phyloP scores from a whole-genome alignment of 495 filamentous ascomycete genomes.

The Aspergillus affinis region DNA sequence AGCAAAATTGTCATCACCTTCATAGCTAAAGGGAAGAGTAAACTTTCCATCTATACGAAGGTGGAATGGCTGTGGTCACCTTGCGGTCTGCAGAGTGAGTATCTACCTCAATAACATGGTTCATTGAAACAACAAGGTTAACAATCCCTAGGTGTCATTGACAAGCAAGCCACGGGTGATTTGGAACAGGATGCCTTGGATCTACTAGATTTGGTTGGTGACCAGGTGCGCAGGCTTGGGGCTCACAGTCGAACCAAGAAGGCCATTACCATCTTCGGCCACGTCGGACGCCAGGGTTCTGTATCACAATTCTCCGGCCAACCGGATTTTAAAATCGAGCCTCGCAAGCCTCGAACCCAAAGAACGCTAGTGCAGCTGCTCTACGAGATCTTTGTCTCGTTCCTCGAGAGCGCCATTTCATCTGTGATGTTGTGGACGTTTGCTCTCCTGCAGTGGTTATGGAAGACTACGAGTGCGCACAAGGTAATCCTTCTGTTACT shows the following conservation, averaged over 20 bases:
- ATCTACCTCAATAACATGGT: neutral
- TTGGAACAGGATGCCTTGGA: slow-evolving; percentile 81
- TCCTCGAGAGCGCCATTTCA: slow-evolving; percentile 67
- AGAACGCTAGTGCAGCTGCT: slow-evolving; percentile 68
- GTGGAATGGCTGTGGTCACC: slow-evolving; percentile 79
- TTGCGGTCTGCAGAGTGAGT: slow-evolving; percentile 58
- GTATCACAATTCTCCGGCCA: slow-evolving; percentile 61
- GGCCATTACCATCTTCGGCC: slow-evolving; percentile 86
- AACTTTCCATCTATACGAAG: slow-evolving; percentile 81
- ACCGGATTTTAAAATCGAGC: slow-evolving; percentile 35
- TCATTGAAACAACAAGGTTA: slow-evolving; percentile 8
- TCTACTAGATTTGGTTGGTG: slow-evolving; percentile 78
- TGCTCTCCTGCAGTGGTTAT: slow-evolving; percentile 59
- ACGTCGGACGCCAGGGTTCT: slow-evolving; percentile 71
- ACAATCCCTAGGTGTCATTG: slow-evolving; percentile 58
- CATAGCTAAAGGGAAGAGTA: slow-evolving; percentile 85
- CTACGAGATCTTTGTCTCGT: slow-evolving; percentile 63
- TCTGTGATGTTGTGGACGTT: slow-evolving; percentile 74
- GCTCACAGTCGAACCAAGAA: slow-evolving; percentile 83
- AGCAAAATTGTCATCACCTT: slow-evolving; percentile 95
- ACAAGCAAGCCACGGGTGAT: slow-evolving; percentile 77
- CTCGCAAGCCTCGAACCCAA: slow-evolving; percentile 61
- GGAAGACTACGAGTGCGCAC: slow-evolving; percentile 71
- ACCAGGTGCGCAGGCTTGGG: slow-evolving; percentile 79
- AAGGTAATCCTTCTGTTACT: slow-evolving; percentile 70